phyloP scores from a whole-genome alignment of 2,329 filamentous ascomycete species.

The Didymellaceae sp. region DNA sequence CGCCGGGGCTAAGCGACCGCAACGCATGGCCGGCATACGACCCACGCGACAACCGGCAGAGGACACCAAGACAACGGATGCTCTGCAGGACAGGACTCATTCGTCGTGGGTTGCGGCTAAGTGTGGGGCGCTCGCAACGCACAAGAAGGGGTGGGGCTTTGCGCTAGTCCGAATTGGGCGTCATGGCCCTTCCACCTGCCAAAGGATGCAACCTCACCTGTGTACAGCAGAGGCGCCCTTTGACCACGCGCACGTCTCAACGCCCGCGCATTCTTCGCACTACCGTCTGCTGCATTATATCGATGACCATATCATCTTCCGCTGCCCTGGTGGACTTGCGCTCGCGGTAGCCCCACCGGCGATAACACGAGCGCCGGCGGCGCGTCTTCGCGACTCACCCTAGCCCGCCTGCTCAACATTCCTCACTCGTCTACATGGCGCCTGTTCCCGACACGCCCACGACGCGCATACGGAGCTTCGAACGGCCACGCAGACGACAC shows the following conservation, averaged over 20 bases:
- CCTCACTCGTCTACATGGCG: conserved; percentile 40
- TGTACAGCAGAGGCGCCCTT: conserved; percentile 10
- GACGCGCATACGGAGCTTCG: conserved; percentile 45
- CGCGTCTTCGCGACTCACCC: conserved; percentile 40
- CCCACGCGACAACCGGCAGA: no score
- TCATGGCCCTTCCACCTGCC: conserved; percentile 7
- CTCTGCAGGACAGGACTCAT: no score
- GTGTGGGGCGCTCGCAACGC: conserved; percentile 7
- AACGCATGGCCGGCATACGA: no score
- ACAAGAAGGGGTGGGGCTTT: not conserved
- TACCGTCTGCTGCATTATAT: conserved; percentile 15
- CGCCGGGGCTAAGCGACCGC: no score
- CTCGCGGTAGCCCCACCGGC: conserved; percentile 32
- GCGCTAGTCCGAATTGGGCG: conserved; percentile 2
- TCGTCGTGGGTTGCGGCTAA: no score
- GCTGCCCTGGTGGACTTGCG: conserved; percentile 37
- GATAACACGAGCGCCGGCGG: conserved; percentile 35
- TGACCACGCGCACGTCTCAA: conserved; percentile 24
- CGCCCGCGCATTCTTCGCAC: conserved; percentile 24
- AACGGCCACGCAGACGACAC: conserved; percentile 41
- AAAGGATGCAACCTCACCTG: conserved; percentile 24
- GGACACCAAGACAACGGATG: no score
- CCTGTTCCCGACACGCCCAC: conserved; percentile 45
- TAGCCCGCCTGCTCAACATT: conserved; percentile 36
- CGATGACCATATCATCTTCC: conserved; percentile 32